Percentiles rank a stretch among this genome's conserved stretches.
phyloP scores from a whole-genome alignment of 371 early-diverging fungal species.

The Actinomortierella ambigua region DNA sequence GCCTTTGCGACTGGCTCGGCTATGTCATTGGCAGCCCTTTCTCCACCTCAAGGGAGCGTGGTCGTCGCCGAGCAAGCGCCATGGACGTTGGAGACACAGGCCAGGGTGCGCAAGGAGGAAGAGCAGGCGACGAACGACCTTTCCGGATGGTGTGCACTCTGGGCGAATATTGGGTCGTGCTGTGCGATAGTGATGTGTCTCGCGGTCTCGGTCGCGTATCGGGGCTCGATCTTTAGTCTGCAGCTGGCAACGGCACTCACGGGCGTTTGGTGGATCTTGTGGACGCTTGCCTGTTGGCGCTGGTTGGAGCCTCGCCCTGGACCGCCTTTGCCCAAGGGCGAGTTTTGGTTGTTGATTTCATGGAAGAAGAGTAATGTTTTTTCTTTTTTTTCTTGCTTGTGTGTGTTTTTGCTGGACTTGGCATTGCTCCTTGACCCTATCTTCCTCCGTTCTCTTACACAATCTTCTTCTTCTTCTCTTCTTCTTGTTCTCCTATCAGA shows the following conservation, averaged over 20 bases:
- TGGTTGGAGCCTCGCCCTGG: conserved; percentile 59
- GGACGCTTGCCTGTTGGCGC: conserved; percentile 36
- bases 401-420: not conserved
- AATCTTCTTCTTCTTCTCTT: no score
- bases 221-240: conserved; percentile 39
- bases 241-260: conserved; percentile 56
- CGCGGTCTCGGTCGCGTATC: conserved; percentile 13
- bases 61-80: conserved; percentile 12
- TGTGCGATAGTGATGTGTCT: conserved; percentile 45
- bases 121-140: conserved; percentile 47
- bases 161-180: conserved; percentile 49
- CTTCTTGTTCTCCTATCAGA: conserved; percentile 6
- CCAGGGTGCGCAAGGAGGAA: conserved; percentile 30
- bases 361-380: conserved; percentile 45
- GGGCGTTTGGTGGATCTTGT: conserved; percentile 57
- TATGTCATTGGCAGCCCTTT: no score
- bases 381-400: not conserved
- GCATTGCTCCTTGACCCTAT: no score
- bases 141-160: conserved; percentile 48
- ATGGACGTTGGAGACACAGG: conserved; percentile 46
- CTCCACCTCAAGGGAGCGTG: no score
- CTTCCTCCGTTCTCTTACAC: no score
- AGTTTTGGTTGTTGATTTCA: conserved; percentile 50
- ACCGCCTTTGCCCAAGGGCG: conserved; percentile 60
- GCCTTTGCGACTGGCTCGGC: no score